These are phyloP conservation scores for Aleurites moluccanus DNA, from an alignment of 441 rosid species.

Conservation along the genomic window DNA sequence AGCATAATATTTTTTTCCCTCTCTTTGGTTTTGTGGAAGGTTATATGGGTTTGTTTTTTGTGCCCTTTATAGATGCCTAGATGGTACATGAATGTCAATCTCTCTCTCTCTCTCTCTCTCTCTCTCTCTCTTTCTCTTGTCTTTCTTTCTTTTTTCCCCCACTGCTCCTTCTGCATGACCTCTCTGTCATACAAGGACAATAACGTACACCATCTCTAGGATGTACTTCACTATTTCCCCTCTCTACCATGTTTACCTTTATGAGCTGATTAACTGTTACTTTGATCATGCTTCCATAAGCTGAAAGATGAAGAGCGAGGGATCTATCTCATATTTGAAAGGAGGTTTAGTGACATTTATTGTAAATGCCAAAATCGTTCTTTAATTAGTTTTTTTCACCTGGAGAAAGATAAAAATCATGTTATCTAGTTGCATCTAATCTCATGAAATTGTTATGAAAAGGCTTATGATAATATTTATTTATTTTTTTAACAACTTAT, in stretches of 20 bases:
- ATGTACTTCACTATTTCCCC: not conserved
- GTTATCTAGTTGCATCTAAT: not conserved
- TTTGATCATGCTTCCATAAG: not conserved
- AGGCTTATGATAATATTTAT: not conserved
- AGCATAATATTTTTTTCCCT: not conserved
- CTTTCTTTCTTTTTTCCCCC: not conserved
- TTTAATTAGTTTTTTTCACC: not conserved
- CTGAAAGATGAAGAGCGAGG: not conserved
- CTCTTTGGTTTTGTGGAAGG: not conserved
- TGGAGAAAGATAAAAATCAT: not conserved
- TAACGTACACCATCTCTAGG: not conserved
- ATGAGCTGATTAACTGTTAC: not conserved
- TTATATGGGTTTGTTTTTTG: not conserved
- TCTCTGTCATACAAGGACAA: not conserved
- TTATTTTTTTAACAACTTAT: not conserved
- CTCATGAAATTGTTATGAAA: not conserved
- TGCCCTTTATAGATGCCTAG: not conserved
- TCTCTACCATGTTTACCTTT: not conserved
- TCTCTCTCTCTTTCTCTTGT: too few species aligned
- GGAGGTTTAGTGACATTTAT: not conserved
- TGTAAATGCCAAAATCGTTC: not conserved
- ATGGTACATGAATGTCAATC: not conserved
- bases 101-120: not conserved
- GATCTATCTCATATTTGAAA: not conserved
- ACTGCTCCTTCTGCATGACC: not conserved